Conservation (phyloP, 805 yeast species). For the Ogataea degrootiae region DNA sequence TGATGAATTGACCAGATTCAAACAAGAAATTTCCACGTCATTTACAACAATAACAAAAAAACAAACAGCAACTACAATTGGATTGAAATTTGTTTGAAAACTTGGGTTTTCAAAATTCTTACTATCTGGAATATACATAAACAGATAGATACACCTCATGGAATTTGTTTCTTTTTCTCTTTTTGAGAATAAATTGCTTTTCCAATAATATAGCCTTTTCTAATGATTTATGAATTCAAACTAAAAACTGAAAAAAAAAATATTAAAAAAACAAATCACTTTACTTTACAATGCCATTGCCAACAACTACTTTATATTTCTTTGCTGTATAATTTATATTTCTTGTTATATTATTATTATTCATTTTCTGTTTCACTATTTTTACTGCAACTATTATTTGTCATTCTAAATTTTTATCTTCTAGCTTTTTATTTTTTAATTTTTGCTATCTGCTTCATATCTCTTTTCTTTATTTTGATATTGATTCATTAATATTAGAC, state of each 20-base stretch:
- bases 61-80: slow-evolving; percentile 3
- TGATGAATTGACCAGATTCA: slow-evolving; percentile 26
- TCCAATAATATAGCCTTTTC: background rate
- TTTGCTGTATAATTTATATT: background rate
- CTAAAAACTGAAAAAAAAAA: too few relatives aligned
- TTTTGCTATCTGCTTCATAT: too few relatives aligned
- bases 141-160: background rate
- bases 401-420: background rate
- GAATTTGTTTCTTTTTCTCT: background rate
- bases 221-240: too few relatives aligned
- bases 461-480: too few relatives aligned
- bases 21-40: slow-evolving; percentile 24
- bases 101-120: background rate
- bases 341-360: background rate
- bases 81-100: slow-evolving; percentile 12
- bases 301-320: background rate
- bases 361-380: background rate
- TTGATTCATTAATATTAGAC: too few relatives aligned
- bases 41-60: background rate
- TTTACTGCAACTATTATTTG: background rate
- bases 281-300: background rate
- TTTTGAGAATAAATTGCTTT: background rate
- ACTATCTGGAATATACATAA: too few relatives aligned
- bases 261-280: too few relatives aligned
- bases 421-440: too few relatives aligned